These are phyloP conservation scores for Closterium sp. DNA, from an alignment of 139 green algal species.

Conservation along the genomic window DNA sequence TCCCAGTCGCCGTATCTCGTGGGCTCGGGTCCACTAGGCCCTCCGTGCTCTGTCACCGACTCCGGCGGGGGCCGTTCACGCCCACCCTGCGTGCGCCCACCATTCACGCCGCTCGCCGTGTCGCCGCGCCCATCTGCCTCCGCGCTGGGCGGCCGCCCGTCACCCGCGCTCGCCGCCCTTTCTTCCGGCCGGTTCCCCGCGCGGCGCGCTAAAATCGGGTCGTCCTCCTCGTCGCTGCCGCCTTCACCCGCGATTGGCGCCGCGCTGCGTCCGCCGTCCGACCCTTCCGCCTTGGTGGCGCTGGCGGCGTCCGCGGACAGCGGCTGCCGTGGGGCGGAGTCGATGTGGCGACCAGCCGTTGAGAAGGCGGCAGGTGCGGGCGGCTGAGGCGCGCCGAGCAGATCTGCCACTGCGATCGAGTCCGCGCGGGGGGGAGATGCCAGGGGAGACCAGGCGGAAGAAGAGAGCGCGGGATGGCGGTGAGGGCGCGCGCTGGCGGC, in stretches of 20 bases:
- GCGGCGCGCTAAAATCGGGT: background rate
- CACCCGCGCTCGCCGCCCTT: background rate
- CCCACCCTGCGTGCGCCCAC: background rate
- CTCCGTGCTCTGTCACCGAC: slow-evolving; percentile 36
- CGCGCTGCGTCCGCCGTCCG: background rate
- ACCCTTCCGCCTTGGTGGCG: background rate
- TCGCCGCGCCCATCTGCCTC: background rate
- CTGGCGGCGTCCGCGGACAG: background rate
- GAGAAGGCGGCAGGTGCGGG: background rate
- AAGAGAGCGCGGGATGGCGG: background rate
- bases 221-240: background rate
- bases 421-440: background rate
- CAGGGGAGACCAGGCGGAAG: background rate
- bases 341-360: background rate
- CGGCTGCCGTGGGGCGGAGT: background rate
- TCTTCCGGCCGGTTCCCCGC: background rate
- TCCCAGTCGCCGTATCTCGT: slow-evolving; percentile 58
- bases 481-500: background rate
- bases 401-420: background rate
- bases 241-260: background rate
- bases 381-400: background rate
- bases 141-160: background rate
- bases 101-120: background rate
- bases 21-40: slow-evolving; percentile 53
- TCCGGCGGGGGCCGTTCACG: background rate